Base-by-base conservation (phyloP, 768 basidiomycete species). In the Coprinopsis sp. region DNA sequence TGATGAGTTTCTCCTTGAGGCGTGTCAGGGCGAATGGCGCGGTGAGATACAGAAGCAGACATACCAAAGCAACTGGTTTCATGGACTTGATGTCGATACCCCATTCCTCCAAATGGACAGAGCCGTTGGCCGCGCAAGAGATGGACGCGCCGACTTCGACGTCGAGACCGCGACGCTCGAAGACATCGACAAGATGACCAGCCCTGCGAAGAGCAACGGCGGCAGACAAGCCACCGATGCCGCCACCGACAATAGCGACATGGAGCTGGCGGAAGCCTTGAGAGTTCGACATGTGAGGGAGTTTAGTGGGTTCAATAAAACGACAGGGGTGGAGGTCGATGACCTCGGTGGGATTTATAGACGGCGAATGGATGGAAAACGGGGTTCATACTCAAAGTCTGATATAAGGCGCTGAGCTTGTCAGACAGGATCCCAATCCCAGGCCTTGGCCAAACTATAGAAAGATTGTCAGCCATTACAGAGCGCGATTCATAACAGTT, bases 131-230 rank as follows among this genome's bases (percentile, higher is more conserved):
- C 8, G 64, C 64, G 46, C 62, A 65, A 21, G 62, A 64, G 50
- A 64, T 64, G 18, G 63, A 63, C 3, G 63, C 64, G 16, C 63
- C 64, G 37, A 65, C 63, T 50, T 65, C 64, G 0, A 62, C 62
- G 34, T 61, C 48, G 51, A 65, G 61, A 37, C 55, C 56, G 18
- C 62, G 56, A 6, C 63, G 54, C 48, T 65, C 63, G 33, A 58
- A 64, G 11, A 63, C 55, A 21, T 58, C 53, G 23, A 65, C 64
- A 53, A 51, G 44, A 47, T 68, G 67, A 13, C 67, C 67, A 18
- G 62, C 62, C 24, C 64, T 54, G 31, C 62, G 46, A 19, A 68
- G 51, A 12, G 59, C 57, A 38, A 62, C 51, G 3, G 64, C 55
- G 7, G 55, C 51, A 3, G 55, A 43, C 21, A 57, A 37, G 7